A percentile compares a stretch with the other conserved stretches of the same genome.
Evolutionary conservation across 306 rosid genomes (phyloP).

Genomic region (Styphnolobium japonicum): DNA sequence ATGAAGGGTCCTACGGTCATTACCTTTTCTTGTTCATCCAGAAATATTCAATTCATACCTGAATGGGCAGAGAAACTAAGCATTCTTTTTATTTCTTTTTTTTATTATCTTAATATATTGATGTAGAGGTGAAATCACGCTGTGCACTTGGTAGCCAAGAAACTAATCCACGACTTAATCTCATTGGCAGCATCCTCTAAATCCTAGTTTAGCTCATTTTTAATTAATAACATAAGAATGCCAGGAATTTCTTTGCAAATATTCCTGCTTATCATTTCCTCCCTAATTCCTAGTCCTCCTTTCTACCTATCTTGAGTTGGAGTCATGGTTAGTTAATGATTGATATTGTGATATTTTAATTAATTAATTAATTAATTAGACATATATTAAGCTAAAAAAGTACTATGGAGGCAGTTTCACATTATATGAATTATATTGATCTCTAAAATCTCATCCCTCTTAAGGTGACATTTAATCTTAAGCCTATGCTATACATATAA

Average conservation of each 20-base stretch:
- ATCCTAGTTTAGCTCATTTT: neutral
- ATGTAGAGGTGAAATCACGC: conserved; percentile 58
- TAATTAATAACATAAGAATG: neutral
- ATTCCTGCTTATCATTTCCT: neutral
- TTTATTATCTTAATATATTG: conserved; percentile 7
- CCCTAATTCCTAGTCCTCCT: neutral
- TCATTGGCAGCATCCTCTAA: neutral
- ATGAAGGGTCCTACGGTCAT: conserved; percentile 35
- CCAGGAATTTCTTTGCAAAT: neutral
- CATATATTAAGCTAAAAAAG: no score
- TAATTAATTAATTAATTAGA: neutral
- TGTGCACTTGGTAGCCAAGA: conserved; percentile 27
- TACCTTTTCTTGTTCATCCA: conserved; percentile 3
- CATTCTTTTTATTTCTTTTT: neutral
- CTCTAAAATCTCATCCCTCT: no score
- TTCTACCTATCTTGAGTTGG: neutral
- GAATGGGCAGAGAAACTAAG: neutral
- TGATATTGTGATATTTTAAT: neutral
- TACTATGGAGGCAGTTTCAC: no score
- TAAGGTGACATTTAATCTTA: no score
- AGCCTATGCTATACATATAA: neutral
- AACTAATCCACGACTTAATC: conserved; percentile 15
- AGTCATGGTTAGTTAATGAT: neutral
- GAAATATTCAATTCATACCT: conserved; percentile 5
- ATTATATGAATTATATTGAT: no score